Base-by-base conservation (phyloP, 2,329 filamentous ascomycete species). In the Pseudogymnoascus sp. region DNA sequence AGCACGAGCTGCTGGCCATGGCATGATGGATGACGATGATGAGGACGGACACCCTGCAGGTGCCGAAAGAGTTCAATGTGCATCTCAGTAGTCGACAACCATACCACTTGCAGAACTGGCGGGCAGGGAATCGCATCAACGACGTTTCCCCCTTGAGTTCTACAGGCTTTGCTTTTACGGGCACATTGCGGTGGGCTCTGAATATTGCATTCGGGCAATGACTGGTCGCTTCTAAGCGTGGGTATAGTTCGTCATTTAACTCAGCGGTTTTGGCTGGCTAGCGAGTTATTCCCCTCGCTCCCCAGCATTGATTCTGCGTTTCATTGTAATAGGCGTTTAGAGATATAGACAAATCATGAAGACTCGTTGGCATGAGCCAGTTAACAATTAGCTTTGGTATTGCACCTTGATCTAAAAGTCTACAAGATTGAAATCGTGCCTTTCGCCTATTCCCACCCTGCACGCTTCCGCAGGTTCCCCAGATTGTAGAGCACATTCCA, bases 41-140 rank as follows among this genome's bases (percentile, higher is more conserved):
- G 86, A 92, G 52, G 88, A 90, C 55, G 88, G 87, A 19, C 87
- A 90, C 66, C 81, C 85, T 66, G 75, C 73, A 12, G 88, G 88
- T 65, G 88, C 80, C 59, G 90, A 92, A 80, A 85, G 90, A 66
- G 90, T 94, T 64, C 90, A 94, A 80, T 94, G 90, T 76, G 90
- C 90, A 63, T 91, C 89, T 35, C 90, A 94, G 83, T 94, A 92
- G 84, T 77, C 45, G 68, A 61, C 38, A 39, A 60, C 29, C 21
- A 55, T 6, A 55, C 49, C 29, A 21, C 49, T 55, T 55, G 14
- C 1, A 33, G 49, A 19, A 19, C 49, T 33, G 49, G 29, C n/a
- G n/a, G 49, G 33, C 16, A 33, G 29, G 49, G 49, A 29, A 38
- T 38, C 35, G 19, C 58, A 43, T 33, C 33, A 43, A 26, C 26